Conservation (phyloP, 768 basidiomycete species). For the Sporobolomyces pararoseus region DNA sequence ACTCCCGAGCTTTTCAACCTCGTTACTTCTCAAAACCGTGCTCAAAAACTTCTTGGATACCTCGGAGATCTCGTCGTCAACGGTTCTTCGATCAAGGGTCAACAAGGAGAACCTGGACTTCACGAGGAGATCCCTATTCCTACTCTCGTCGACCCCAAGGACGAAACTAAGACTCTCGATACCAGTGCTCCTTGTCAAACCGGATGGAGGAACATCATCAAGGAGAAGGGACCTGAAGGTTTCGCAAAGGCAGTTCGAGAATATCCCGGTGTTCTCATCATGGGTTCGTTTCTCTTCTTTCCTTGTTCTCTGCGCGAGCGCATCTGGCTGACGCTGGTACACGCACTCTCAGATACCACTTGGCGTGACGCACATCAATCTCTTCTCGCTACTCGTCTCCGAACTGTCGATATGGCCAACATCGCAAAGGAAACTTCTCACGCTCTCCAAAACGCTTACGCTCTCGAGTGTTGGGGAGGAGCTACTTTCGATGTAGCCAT, state of each 20-base stretch:
- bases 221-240: slow-evolving; percentile 93
- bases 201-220: slow-evolving; percentile 98
- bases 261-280: slow-evolving; percentile 90
- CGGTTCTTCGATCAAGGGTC: slow-evolving; percentile 95
- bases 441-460: slow-evolving; percentile 90
- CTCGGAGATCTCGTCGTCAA: slow-evolving; percentile 97
- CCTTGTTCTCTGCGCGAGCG: neutral
- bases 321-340: slow-evolving; percentile 10
- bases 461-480: slow-evolving; percentile 92
- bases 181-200: slow-evolving; percentile 73
- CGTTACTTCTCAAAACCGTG: slow-evolving; percentile 94
- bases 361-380: slow-evolving; percentile 99
- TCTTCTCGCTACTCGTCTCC: slow-evolving; percentile 87
- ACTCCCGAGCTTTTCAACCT: slow-evolving; percentile 99
- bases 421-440: slow-evolving; percentile 97
- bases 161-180: slow-evolving; percentile 70
- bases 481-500: slow-evolving; percentile 98
- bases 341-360: slow-evolving; percentile 62
- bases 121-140: slow-evolving; percentile 82
- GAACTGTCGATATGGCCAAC: slow-evolving; percentile 95
- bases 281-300: slow-evolving; percentile 53
- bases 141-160: slow-evolving; percentile 68
- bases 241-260: slow-evolving; percentile 97
- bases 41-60: slow-evolving; percentile 93
- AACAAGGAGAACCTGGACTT: slow-evolving; percentile 88